Evolutionary conservation across 768 basidiomycete genomes (phyloP), one percentile per base, ranked within the genome.

Genomic region (Fomitopsis pulvina): DNA sequence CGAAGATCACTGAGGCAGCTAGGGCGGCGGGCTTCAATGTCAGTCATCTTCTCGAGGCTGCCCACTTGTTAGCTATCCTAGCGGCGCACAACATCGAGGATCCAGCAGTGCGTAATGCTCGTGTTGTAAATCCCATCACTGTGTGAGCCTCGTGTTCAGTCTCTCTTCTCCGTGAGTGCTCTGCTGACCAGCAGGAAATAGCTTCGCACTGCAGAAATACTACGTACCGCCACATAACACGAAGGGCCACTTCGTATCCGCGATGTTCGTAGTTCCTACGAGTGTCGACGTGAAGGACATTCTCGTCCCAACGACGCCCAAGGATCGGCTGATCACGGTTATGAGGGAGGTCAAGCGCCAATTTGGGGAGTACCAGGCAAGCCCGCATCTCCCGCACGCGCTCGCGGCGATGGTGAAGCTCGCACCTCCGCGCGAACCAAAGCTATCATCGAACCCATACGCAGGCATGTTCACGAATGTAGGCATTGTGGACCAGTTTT

Each of bases 401-500:
- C 41, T 18, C 21, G 38, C 48, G 2, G 37, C 26, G 4, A 4
- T 41, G 5, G n/a, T 34, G 11, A 22, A 10, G 21, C 39, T 49
- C 6, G 37, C 16, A 3, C 48, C 48, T 4, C 45, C 45, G 18
- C 29, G 26, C 29, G 45, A 46, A 16, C n/a, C 16, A 3, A n/a
- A 12, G 25, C n/a, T 42, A 2, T 7, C 25, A 2, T 18, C 39
- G 34, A n/a, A n/a, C n/a, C n/a, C n/a, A n/a, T 20, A n/a, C 37
- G 24, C 48, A n/a, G 14, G 12, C 4, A 4, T 29, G 14, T n/a
- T 41, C 0, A 43, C 24, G 22, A 45, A 30, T 20, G 12, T 49
- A 12, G 43, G 53, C 14, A 29, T 41, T 21, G 21, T 38, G 27
- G 53, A 51, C 9, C 46, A 41, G 6, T 34, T 47, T 11, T 34